These are phyloP conservation scores for Oryza glaberrima DNA, from an alignment of 176 grass and related monocot genomes.

Conservation along the genomic window DNA sequence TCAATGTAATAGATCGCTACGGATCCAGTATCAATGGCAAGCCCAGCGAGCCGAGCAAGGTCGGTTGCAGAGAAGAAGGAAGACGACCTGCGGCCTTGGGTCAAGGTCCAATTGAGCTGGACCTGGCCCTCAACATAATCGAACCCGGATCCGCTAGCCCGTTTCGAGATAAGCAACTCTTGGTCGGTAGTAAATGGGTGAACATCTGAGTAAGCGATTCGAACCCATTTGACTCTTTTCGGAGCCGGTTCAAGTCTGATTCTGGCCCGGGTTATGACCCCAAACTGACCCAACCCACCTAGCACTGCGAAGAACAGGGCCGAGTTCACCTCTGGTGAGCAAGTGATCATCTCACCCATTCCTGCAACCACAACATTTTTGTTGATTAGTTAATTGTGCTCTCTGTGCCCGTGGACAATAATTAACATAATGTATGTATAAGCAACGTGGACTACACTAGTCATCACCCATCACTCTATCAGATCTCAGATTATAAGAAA, in stretches of 20 bases:
- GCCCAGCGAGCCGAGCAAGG: slow-evolving; percentile 35
- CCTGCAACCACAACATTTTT: slow-evolving; percentile 35
- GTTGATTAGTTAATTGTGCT: neutral
- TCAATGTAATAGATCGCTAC: slow-evolving; percentile 51
- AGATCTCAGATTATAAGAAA: neutral
- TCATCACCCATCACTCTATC: too few species aligned
- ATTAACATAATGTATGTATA: neutral
- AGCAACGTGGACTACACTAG: neutral
- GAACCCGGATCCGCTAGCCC: neutral
- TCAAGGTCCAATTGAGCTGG: slow-evolving; percentile 37
- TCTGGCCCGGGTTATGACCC: slow-evolving; percentile 56
- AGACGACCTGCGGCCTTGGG: slow-evolving; percentile 44
- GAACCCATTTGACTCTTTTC: slow-evolving; percentile 43
- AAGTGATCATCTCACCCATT: slow-evolving; percentile 51
- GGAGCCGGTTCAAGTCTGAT: slow-evolving; percentile 42
- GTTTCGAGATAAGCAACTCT: slow-evolving; percentile 35
- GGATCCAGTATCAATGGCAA: slow-evolving; percentile 8
- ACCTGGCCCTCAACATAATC: slow-evolving; percentile 60
- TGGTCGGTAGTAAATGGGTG: slow-evolving; percentile 46
- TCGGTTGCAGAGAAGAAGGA: slow-evolving; percentile 47
- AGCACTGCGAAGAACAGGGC: slow-evolving; percentile 49
- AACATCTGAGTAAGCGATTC: slow-evolving; percentile 42
- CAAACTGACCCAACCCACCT: slow-evolving; percentile 63
- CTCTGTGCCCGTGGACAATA: neutral
- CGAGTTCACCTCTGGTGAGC: slow-evolving; percentile 17